A percentile compares a stretch with the other conserved stretches of the same genome.
Conservation (phyloP, 2,329 filamentous ascomycete genomes). For the Fusarium kyushuense region DNA sequence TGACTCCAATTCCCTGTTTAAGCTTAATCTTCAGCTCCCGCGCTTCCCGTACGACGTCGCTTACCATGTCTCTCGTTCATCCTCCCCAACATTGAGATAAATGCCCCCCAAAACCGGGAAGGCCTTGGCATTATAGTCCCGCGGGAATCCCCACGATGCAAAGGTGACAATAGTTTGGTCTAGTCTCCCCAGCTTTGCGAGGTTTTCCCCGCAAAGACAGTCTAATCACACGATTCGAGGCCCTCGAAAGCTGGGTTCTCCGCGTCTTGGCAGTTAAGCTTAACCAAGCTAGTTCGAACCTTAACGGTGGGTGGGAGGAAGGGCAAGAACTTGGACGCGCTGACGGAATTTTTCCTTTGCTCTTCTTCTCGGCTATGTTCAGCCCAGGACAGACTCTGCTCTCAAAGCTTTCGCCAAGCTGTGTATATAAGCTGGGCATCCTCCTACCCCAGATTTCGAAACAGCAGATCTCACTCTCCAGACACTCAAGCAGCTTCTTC, state of each 20-base stretch:
- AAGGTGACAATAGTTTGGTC: background rate
- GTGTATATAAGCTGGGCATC: constrained; percentile 7
- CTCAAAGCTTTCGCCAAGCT: background rate
- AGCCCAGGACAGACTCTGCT: background rate
- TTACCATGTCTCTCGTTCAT: background rate
- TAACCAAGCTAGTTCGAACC: constrained; percentile 4
- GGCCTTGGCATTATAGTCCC: constrained; percentile 5
- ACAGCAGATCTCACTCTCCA: background rate
- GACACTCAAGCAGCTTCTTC: background rate
- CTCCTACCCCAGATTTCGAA: constrained; percentile 7
- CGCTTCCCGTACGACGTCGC: background rate
- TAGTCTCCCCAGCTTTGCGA: background rate
- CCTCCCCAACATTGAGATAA: background rate
- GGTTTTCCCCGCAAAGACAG: constrained; percentile 1
- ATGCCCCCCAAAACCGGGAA: background rate
- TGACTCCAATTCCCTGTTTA: constrained; percentile 1
- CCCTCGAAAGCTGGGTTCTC: constrained; percentile 3
- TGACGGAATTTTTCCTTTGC: background rate
- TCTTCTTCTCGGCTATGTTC: background rate
- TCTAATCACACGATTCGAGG: background rate
- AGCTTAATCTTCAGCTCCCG: constrained; percentile 1
- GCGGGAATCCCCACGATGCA: background rate
- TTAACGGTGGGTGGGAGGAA: background rate
- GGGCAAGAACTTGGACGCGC: background rate
- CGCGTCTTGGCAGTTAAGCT: constrained; percentile 13